Conservation (phyloP, 106 monocot genomes). For the Platanthera zijinensis region DNA sequence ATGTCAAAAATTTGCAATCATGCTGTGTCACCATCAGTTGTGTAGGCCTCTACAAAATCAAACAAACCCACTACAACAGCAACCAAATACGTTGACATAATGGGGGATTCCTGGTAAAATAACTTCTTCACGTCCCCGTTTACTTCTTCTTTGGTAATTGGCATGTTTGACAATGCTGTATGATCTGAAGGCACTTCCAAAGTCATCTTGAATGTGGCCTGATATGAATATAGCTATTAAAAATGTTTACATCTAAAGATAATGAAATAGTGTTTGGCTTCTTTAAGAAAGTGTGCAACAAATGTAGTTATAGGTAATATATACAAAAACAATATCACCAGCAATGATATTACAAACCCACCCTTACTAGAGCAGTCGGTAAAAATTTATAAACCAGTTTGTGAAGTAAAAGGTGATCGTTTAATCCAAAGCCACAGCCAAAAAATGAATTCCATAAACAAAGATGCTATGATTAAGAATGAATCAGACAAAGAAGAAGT, state of each 20-base stretch:
- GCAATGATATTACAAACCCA: neutral
- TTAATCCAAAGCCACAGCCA: neutral
- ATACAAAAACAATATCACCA: neutral
- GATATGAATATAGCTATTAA: slow-evolving; percentile 5
- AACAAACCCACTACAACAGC: slow-evolving; percentile 89
- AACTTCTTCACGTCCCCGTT: slow-evolving; percentile 54
- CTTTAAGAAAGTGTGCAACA: neutral
- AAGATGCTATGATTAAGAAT: too few relatives aligned
- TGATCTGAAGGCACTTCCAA: slow-evolving; percentile 78
- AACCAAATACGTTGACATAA: slow-evolving; percentile 98
- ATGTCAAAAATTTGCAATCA: slow-evolving; percentile 5
- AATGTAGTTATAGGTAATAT: neutral
- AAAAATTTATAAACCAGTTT: neutral
- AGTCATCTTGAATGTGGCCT: slow-evolving; percentile 89
- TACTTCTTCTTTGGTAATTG: slow-evolving; percentile 50
- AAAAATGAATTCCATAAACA: too few relatives aligned
- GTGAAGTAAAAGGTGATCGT: neutral
- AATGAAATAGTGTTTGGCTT: neutral
- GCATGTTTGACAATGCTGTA: slow-evolving; percentile 93
- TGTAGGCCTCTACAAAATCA: slow-evolving; percentile 66
- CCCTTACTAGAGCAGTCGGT: neutral
- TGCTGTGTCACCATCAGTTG: slow-evolving; percentile 54
- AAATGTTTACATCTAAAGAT: neutral
- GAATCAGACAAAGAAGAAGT: too few relatives aligned
- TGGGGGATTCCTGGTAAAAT: slow-evolving; percentile 68